These are phyloP conservation scores for Termitomyces sp. DNA, from an alignment of 768 basidiomycete genomes.

Conservation along the genomic window DNA sequence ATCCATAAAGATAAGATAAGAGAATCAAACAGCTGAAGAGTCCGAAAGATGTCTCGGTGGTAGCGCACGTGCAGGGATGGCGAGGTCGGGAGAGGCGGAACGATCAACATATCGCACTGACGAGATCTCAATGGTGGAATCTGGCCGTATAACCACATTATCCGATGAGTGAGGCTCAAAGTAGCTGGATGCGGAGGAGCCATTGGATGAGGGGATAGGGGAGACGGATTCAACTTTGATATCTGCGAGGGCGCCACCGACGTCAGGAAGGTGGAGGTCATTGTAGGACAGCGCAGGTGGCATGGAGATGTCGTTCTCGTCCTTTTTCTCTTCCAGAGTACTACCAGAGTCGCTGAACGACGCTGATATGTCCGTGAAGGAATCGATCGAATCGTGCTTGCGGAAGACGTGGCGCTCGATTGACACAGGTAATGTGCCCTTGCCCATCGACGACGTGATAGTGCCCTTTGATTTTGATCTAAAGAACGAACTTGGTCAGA, in stretches of 20 bases:
- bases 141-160: slow-evolving; percentile 21
- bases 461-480: slow-evolving; percentile 24
- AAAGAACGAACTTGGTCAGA: neutral
- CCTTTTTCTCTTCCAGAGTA: slow-evolving; percentile 22
- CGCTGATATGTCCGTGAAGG: slow-evolving; percentile 41
- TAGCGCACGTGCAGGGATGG: slow-evolving; percentile 5
- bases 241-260: slow-evolving; percentile 37
- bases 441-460: slow-evolving; percentile 17
- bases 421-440: slow-evolving; percentile 38
- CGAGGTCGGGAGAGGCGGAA: neutral
- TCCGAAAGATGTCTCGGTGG: slow-evolving; percentile 8
- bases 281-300: slow-evolving; percentile 33
- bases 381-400: slow-evolving; percentile 47
- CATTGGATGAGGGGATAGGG: slow-evolving; percentile 31
- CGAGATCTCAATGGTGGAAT: slow-evolving; percentile 27
- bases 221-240: slow-evolving; percentile 27
- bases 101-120: slow-evolving; percentile 18
- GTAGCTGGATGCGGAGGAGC: slow-evolving; percentile 32
- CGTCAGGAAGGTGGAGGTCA: slow-evolving; percentile 32
- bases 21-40: slow-evolving; percentile 7
- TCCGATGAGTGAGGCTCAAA: slow-evolving; percentile 9
- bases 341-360: slow-evolving; percentile 38
- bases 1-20: neutral
- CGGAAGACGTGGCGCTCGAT: slow-evolving; percentile 41
- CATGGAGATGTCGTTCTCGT: slow-evolving; percentile 28